Evolutionary conservation across 345 rosid genomes (phyloP).

Genomic region (Rhizophora mangle): DNA sequence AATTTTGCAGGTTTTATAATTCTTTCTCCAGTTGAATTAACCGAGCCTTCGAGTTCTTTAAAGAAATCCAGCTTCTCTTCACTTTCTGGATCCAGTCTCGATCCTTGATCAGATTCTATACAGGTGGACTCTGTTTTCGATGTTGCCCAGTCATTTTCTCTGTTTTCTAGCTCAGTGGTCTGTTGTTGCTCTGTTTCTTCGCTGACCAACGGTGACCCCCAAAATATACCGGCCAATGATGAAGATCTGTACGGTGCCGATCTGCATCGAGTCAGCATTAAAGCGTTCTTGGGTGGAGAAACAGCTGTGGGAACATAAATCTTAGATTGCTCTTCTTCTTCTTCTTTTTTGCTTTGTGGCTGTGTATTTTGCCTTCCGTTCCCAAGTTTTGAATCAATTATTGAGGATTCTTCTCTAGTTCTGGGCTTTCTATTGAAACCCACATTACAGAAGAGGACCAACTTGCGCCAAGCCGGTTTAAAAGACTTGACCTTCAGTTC

Average conservation of each 20-base stretch:
- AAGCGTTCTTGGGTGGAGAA: conserved; percentile 71
- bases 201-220: conserved; percentile 58
- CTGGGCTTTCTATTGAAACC: conserved; percentile 26
- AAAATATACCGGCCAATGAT: conserved; percentile 70
- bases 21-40: conserved; percentile 16
- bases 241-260: conserved; percentile 88
- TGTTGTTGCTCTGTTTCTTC: conserved; percentile 31
- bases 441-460: conserved; percentile 26
- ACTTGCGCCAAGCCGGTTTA: conserved; percentile 43
- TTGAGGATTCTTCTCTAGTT: conserved; percentile 30
- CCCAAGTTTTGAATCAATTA: conserved; percentile 28
- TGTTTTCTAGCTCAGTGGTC: conserved; percentile 20
- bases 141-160: conserved; percentile 22
- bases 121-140: conserved; percentile 31
- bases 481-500: conserved; percentile 29
- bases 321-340: conserved; percentile 22
- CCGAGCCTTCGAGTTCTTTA: conserved; percentile 28
- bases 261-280: conserved; percentile 70
- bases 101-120: conserved; percentile 25
- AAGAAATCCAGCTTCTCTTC: conserved; percentile 18
- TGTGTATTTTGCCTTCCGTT: conserved; percentile 17
- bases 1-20: conserved; percentile 19
- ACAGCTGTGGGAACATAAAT: conserved; percentile 30
- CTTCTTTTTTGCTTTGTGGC: conserved; percentile 15
- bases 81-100: conserved; percentile 25